A percentile compares a stretch with the other conserved stretches of the same genome.
These are phyloP conservation scores for Phaffomyces antillensis DNA, from an alignment of 805 yeast species.

Conservation along the genomic window DNA sequence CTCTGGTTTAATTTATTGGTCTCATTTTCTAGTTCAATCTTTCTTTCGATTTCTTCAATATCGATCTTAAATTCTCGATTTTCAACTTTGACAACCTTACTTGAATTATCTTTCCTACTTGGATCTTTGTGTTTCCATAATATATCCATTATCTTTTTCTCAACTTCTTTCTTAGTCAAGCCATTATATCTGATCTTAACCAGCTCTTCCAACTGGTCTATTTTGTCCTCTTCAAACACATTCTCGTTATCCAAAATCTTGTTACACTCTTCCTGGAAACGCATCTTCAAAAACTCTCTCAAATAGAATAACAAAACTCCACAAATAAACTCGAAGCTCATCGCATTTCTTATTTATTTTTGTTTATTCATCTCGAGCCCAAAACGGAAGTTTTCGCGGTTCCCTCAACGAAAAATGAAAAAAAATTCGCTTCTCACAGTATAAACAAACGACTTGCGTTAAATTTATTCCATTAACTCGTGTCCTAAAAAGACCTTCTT, in stretches of 20 bases:
- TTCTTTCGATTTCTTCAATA: slow-evolving; percentile 21
- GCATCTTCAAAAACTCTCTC: background rate
- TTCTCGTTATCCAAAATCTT: slow-evolving; percentile 24
- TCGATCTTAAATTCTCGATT: slow-evolving; percentile 13
- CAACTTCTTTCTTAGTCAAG: slow-evolving; percentile 21
- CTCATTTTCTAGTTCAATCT: slow-evolving; percentile 21
- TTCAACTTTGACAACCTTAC: slow-evolving; percentile 19
- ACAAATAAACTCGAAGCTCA: too few relatives aligned
- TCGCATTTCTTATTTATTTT: too few relatives aligned
- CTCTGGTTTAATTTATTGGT: slow-evolving; percentile 13
- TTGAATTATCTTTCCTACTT: slow-evolving; percentile 9
- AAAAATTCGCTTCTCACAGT: background rate
- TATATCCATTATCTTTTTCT: slow-evolving; percentile 32
- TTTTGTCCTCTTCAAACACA: slow-evolving; percentile 31
- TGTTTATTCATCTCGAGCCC: background rate
- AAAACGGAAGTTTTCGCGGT: background rate
- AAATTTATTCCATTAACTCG: too few relatives aligned
- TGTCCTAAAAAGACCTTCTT: too few relatives aligned
- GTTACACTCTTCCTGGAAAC: slow-evolving; percentile 25
- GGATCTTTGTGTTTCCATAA: slow-evolving; percentile 35
- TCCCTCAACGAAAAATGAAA: background rate
- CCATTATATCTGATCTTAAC: slow-evolving; percentile 19
- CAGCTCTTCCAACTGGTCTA: slow-evolving; percentile 30
- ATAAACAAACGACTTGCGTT: background rate
- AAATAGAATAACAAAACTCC: background rate